Conservation (phyloP, 495 filamentous ascomycete genomes). For the Hypoxylon crocopeplum region DNA sequence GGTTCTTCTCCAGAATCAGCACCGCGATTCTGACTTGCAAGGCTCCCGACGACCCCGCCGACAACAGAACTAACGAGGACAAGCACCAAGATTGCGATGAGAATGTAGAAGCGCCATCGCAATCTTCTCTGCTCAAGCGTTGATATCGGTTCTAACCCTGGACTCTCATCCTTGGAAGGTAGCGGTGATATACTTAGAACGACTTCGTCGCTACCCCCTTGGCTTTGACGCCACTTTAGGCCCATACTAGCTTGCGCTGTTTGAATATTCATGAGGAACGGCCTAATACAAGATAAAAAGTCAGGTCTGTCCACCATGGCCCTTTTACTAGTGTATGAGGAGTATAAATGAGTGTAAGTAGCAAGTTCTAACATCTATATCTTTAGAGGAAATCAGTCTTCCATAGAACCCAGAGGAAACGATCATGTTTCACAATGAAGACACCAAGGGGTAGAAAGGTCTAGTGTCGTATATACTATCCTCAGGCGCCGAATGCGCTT, state of each 20-base stretch:
- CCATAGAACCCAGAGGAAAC: no score
- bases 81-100: neutral
- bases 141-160: neutral
- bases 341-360: no score
- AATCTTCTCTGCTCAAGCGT: neutral
- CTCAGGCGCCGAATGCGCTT: neutral
- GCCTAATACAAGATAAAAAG: neutral
- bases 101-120: neutral
- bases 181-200: no score
- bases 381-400: no score
- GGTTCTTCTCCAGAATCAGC: neutral
- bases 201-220: no score
- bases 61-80: neutral
- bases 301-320: no score
- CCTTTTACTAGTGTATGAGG: neutral
- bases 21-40: neutral
- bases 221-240: neutral
- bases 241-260: neutral
- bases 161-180: neutral
- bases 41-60: constrained; percentile 7
- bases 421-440: no score
- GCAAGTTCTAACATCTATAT: no score
- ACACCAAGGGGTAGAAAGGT: no score
- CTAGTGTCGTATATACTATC: neutral
- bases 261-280: neutral